Percentiles rank a stretch among this genome's conserved stretches.
These are phyloP conservation scores for Chrysoporthe puriensis DNA, from an alignment of 2,329 filamentous ascomycete species.

Conservation along the genomic window DNA sequence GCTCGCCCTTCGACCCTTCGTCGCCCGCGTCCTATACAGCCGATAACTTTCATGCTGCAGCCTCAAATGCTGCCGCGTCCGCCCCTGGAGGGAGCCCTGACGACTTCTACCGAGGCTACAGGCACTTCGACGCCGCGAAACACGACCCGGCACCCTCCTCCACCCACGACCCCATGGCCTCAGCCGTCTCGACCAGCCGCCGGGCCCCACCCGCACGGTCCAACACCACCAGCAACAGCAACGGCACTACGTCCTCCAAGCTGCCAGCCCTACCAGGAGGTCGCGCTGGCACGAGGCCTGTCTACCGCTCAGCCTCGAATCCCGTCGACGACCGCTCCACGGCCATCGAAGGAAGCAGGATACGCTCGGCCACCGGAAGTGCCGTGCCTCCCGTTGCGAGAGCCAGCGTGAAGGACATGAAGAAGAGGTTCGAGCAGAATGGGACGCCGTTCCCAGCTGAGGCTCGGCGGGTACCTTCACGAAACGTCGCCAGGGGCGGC, in stretches of 20 bases:
- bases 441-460: slow-evolving; percentile 37
- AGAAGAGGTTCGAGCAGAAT: slow-evolving; percentile 75
- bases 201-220: slow-evolving; percentile 49
- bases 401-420: slow-evolving; percentile 79
- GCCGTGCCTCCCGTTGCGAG: slow-evolving; percentile 42
- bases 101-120: slow-evolving; percentile 59
- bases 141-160: slow-evolving; percentile 47
- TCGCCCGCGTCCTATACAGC: slow-evolving; percentile 43
- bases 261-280: slow-evolving; percentile 44
- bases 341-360: slow-evolving; percentile 36
- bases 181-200: slow-evolving; percentile 45
- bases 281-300: slow-evolving; percentile 47
- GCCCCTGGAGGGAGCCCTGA: slow-evolving; percentile 49
- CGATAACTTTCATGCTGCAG: slow-evolving; percentile 42
- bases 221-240: slow-evolving; percentile 41
- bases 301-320: slow-evolving; percentile 59
- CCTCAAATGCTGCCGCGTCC: slow-evolving; percentile 42
- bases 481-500: slow-evolving; percentile 42
- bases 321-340: slow-evolving; percentile 52
- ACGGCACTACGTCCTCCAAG: slow-evolving; percentile 50
- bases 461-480: slow-evolving; percentile 39
- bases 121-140: slow-evolving; percentile 42
- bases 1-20: slow-evolving; percentile 30
- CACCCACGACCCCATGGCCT: slow-evolving; percentile 41
- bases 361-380: slow-evolving; percentile 41